A percentile compares a stretch with the other conserved stretches of the same genome.
phyloP scores from a whole-genome alignment of 257 asterid species.

The Knoxia roxburghii region DNA sequence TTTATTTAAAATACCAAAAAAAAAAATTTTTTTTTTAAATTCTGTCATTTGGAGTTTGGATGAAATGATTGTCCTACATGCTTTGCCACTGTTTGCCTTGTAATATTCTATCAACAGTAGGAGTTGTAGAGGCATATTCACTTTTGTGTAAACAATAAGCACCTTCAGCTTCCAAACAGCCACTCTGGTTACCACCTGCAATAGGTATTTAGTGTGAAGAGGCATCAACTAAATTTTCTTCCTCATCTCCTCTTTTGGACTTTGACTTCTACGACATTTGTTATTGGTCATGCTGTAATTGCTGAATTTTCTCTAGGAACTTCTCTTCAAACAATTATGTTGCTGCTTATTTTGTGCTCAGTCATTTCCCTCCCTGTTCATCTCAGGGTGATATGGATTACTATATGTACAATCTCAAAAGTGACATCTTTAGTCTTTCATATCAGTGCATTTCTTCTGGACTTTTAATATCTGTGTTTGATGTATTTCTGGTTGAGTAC shows the following conservation, averaged over 20 bases:
- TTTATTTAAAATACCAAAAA: background rate
- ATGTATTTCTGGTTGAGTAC: too few relatives aligned
- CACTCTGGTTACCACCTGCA: background rate
- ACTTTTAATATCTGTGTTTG: background rate
- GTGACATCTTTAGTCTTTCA: background rate
- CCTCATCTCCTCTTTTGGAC: background rate
- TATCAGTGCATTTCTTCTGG: background rate
- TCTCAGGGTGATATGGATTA: background rate
- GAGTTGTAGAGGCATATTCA: background rate
- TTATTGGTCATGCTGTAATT: background rate
- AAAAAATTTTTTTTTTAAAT: too few relatives aligned
- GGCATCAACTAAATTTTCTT: background rate
- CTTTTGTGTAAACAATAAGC: background rate
- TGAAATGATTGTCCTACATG: background rate
- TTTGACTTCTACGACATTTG: background rate
- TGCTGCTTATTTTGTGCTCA: background rate
- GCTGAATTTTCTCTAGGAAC: background rate
- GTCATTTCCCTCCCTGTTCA: background rate
- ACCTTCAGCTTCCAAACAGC: background rate
- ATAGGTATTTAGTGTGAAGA: background rate
- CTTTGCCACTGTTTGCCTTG: background rate
- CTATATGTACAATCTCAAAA: background rate
- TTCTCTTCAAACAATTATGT: background rate
- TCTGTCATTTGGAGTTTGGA: background rate
- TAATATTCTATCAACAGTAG: background rate